Base-by-base conservation (phyloP, 805 yeast genomes). In the Candida mattraensis region DNA sequence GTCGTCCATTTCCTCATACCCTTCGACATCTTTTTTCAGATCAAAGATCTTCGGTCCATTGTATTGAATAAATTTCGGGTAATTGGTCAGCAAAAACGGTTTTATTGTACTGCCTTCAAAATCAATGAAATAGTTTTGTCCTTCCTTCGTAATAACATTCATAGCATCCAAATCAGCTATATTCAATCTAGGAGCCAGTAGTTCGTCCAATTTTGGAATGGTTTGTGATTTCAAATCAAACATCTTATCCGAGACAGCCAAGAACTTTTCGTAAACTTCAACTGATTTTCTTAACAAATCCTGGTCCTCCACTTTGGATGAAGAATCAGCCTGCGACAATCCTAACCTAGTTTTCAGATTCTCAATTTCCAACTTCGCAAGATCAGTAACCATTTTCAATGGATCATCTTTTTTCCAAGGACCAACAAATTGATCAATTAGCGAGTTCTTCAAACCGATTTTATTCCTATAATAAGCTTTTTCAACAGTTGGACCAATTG, bases 111-210 rank as follows among this genome's bases (percentile, higher is more conserved):
- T 61, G 50, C 83, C 80, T 64, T 93, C 98, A 56, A 89, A 83
- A 63, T 91, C 99, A 35, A 88, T 55, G 44, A 88, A 78, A 51
- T 70, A 74, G 13, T 67, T 65, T 7, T 57, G 60, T n/a, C 54
- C 41, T 25, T 69, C 64, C n/a, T 61, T 61, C 16, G 72, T 58
- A 28, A 88, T 67, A 7, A 87, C 86, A 56, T 91, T 91, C 76
- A 89, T 70, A 15, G 99, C 98, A 58, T 87, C 94, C 47, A 93
- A 64, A 58, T 93, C 98, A 5, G 96, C 91, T 45, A 80, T 72
- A 46, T 66, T 76, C 35, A 91, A 64, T 50, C 91, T 76, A 40
- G 96, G 91, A 35, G 78, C 72, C 51, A 84, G 72, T 27, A 87
- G 61, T 38, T 80, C 78, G 3, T 65, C 67, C 38, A 73, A 67